phyloP scores from a whole-genome alignment of 345 rosid species.

The Salix udensis region DNA sequence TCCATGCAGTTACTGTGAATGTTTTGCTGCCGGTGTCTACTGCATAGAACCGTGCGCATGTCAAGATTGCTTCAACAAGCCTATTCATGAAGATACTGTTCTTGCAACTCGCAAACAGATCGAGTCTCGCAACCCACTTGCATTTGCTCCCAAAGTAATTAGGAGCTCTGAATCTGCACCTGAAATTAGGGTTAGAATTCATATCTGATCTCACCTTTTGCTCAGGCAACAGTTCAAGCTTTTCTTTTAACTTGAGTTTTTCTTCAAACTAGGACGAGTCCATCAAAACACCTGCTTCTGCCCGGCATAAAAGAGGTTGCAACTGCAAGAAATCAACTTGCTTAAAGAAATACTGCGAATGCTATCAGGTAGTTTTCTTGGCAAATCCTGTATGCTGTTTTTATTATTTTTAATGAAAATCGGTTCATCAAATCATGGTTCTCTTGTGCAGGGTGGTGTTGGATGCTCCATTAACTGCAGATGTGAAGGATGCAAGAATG shows the following conservation, averaged over 20 bases:
- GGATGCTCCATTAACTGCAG: constrained; percentile 96
- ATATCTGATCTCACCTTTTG: not conserved
- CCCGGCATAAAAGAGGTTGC: constrained; percentile 96
- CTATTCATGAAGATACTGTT: constrained; percentile 86
- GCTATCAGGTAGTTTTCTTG: constrained; percentile 75
- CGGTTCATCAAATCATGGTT: constrained; percentile 16
- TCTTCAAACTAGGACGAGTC: constrained; percentile 58
- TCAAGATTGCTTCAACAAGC: constrained; percentile 91
- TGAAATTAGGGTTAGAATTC: constrained; percentile 54
- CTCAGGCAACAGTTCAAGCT: constrained; percentile 7
- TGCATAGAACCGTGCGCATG: constrained; percentile 94
- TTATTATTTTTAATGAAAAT: constrained; percentile 14
- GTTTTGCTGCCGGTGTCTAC: constrained; percentile 97
- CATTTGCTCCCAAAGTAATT: constrained; percentile 98
- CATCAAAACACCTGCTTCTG: constrained; percentile 86
- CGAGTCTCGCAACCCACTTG: constrained; percentile 94
- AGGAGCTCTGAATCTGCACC: constrained; percentile 50
- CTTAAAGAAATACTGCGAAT: constrained; percentile 95
- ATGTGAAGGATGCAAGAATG: constrained; percentile 96
- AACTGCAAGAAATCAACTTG: constrained; percentile 96
- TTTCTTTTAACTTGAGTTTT: constrained; percentile 3
- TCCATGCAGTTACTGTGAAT: constrained; percentile 86
- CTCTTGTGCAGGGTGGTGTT: constrained; percentile 67
- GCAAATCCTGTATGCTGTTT: constrained; percentile 6
- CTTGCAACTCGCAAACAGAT: constrained; percentile 94